Evolutionary conservation across 192 early-diverging fungal species (phyloP), one percentile per base, ranked within the genome.

Genomic region (Podila epigama): DNA sequence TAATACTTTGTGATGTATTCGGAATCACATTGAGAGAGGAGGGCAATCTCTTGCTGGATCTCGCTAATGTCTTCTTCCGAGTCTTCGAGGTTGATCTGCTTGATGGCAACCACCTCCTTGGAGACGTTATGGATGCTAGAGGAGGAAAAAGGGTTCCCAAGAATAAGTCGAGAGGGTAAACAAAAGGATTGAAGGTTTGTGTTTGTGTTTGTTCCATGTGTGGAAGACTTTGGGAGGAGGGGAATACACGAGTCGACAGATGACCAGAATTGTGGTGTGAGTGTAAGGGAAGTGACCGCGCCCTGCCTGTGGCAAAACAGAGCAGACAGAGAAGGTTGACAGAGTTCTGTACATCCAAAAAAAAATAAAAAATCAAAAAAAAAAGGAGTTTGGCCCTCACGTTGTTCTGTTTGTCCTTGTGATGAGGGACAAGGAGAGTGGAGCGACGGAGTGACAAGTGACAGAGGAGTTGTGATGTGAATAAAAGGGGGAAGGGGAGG

Each of bases 41-140:
- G 57, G 11, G 81, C 81, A 13, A 85, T 85, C 58, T 85, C 84
- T 34, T 85, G 84, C 36, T 83, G 84, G 41, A 85, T 85, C 60
- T 85, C 81, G 42, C 73, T 79, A n/a, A 85, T 81, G 51, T 85
- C 84, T 56, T 85, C 84, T 37, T 83, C 82, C 7, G 84, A 81
- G 36, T 81, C 73, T 48, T 85, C 84, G 4, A 85, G 72, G 61
- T 85, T 82, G 58, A 85, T 81, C 51, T 83, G 82, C 42, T 85
- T 85, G 60, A 85, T 79, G 4, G 84, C 84, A 0, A 85, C 84
- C 16, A 79, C 55, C 39, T 81, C 63, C 9, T 83, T 83, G 22
- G 82, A 72, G 5, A 81, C 79, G 48, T 85, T 83, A 44, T 85
- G 69, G 41, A 83, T 85, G 31, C 83, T 84, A 65, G 12, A 29